Base-by-base conservation (phyloP, 2,329 filamentous ascomycete genomes). In the Fusarium sp. region DNA sequence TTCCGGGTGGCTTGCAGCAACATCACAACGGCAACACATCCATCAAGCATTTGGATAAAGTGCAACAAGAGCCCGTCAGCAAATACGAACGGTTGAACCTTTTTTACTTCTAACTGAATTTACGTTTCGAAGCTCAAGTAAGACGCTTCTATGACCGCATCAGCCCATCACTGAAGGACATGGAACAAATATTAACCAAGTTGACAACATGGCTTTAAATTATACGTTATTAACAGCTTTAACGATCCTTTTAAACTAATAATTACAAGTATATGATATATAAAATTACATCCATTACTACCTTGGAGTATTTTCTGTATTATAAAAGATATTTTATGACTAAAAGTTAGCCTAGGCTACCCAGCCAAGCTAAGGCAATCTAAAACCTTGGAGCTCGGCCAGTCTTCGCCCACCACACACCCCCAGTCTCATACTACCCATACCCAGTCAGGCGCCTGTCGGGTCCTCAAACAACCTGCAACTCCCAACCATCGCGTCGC, bases 401-500 rank as follows among this genome's bases (percentile, higher is more conserved):
- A 50, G 45, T 50, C 45, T 18, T 50, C 45, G 45, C 45, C 45
- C 45, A n/a, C 45, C 45, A 18, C 42, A 42, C 42, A 47, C 42
- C 42, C 42, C 42, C 42, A 47, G 42, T 47, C 42, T 22, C 40
- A 45, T 42, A 42, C 40, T 38, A 38, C 40, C 40, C 40, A 45
- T 47, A 47, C 47, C 47, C 47, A 52, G 47, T 52, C 47, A 52
- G 47, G 47, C 47, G 47, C 47, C 47, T 52, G 24, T 52, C 24
- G 47, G 47, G 47, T 52, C 47, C 47, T 52, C 47, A 24, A 52
- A 52, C 40, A 45, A 45, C 52, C 20, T 63, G 47, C 69, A 75
- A 76, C 74, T 77, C 75, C 79, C 77, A 72, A 72, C 72, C 65
- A 69, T 74, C 64, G 71, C 71, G 59, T 74, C 59, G 56, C 69